Evolutionary conservation across 2,329 filamentous ascomycete genomes (phyloP).

Genomic region (Colletotrichum theobromicola): DNA sequence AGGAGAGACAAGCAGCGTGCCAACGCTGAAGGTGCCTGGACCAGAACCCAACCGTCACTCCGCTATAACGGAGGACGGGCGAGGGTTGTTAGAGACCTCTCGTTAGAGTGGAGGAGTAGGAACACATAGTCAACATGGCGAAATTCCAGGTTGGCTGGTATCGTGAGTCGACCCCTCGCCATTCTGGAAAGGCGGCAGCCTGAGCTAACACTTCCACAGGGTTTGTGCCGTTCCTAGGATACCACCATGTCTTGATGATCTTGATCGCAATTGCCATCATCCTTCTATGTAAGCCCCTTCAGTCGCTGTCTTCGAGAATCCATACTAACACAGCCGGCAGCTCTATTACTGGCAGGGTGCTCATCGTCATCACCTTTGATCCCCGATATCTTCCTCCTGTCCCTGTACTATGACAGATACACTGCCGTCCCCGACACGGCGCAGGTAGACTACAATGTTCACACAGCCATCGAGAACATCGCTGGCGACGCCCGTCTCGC

Average conservation of each 20-base stretch:
- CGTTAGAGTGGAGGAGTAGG: conserved; percentile 13
- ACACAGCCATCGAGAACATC: conserved; percentile 86
- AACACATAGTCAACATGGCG: conserved; percentile 28
- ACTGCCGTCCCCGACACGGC: conserved; percentile 81
- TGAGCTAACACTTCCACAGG: conserved; percentile 42
- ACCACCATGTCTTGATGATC: conserved; percentile 94
- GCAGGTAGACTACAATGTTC: conserved; percentile 89
- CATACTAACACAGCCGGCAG: conserved; percentile 49
- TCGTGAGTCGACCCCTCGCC: conserved; percentile 39
- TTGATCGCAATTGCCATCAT: conserved; percentile 94
- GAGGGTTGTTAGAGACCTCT: conserved; percentile 11
- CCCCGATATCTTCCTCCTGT: conserved; percentile 95
- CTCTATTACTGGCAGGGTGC: conserved; percentile 91
- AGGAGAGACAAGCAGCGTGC: conserved; percentile 18
- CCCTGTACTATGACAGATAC: conserved; percentile 94
- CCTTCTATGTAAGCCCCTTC: conserved; percentile 77
- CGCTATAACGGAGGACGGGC: conserved; percentile 24
- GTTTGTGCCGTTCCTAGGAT: conserved; percentile 72
- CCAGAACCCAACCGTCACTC: conserved; percentile 23
- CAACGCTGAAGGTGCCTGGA: conserved; percentile 20
- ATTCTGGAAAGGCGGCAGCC: not conserved
- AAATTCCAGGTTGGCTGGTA: conserved; percentile 55
- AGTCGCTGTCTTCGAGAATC: not conserved
- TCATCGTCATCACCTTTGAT: conserved; percentile 96
- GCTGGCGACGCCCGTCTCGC: conserved; percentile 84